These are phyloP conservation scores for Pseudonitzschia pungens DNA, from an alignment of 108 stramenopile genomes.

Conservation along the genomic window DNA sequence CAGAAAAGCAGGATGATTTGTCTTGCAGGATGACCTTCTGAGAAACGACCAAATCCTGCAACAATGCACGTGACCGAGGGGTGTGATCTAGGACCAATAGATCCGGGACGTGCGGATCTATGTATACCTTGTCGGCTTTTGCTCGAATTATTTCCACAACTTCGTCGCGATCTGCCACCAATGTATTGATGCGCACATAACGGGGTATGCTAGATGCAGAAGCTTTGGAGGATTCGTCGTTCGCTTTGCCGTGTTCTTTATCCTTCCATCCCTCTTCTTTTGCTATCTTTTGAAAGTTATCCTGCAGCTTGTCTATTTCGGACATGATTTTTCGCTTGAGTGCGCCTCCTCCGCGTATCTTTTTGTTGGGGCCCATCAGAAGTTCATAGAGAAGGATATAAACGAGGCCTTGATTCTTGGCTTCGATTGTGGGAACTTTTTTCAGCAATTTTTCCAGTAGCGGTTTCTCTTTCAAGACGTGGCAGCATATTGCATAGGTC, in stretches of 20 bases:
- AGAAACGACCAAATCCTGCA: conserved; percentile 63
- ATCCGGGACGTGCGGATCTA: conserved; percentile 79
- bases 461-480: conserved; percentile 46
- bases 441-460: conserved; percentile 34
- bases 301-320: conserved; percentile 49
- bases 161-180: conserved; percentile 40
- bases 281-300: conserved; percentile 28
- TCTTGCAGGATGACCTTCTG: conserved; percentile 88
- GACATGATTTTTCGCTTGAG: conserved; percentile 78
- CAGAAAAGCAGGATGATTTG: conserved; percentile 95
- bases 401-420: conserved; percentile 44
- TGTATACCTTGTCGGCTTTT: conserved; percentile 40
- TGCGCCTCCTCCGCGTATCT: conserved; percentile 80
- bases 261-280: conserved; percentile 11
- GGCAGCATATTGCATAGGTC: conserved; percentile 55
- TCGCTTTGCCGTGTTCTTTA: neutral
- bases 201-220: conserved; percentile 58
- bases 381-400: conserved; percentile 87
- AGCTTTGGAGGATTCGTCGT: too few relatives aligned
- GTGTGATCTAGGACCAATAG: conserved; percentile 76
- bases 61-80: conserved; percentile 35
- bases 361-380: conserved; percentile 73
- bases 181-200: conserved; percentile 85
- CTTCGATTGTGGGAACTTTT: conserved; percentile 11
- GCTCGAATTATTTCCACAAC: conserved; percentile 38